Conservation (phyloP, 1,284 basidiomycete species). For the Blastosporella zonata region DNA sequence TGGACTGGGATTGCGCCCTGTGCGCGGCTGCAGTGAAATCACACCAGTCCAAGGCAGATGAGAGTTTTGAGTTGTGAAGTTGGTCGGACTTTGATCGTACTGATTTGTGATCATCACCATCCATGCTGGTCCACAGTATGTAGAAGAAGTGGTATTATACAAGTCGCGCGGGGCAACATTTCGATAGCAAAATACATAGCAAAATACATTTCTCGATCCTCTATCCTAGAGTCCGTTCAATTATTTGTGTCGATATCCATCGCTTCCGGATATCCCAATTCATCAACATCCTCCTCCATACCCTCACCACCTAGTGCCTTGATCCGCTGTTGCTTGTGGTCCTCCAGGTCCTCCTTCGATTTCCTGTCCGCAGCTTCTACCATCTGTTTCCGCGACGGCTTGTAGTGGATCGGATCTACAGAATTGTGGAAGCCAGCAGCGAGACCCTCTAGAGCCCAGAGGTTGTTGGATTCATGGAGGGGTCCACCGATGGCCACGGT, state of each 20-base stretch:
- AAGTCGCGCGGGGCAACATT: not conserved
- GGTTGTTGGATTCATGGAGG: constrained; percentile 38
- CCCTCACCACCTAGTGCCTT: constrained; percentile 31
- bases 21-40: constrained; percentile 13
- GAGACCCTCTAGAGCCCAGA: constrained; percentile 70
- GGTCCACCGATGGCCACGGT: constrained; percentile 33
- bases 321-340: constrained; percentile 30
- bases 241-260: constrained; percentile 40
- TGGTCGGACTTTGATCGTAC: constrained; percentile 16
- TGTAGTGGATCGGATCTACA: constrained; percentile 58
- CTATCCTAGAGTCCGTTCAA: not conserved
- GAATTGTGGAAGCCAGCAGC: constrained; percentile 59
- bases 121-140: too few relatives aligned
- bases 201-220: not conserved
- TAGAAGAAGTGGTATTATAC: too few relatives aligned
- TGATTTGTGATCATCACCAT: constrained; percentile 11
- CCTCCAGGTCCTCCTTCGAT: constrained; percentile 41
- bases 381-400: constrained; percentile 49
- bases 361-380: constrained; percentile 52
- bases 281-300: constrained; percentile 26
- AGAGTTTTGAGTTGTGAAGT: constrained; percentile 12
- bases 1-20: constrained; percentile 16
- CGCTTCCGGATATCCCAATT: constrained; percentile 18
- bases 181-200: not conserved
- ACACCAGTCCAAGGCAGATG: constrained; percentile 18